Evolutionary conservation across 2,329 filamentous ascomycete species (phyloP).

Genomic region (Anisogramma anomala): DNA sequence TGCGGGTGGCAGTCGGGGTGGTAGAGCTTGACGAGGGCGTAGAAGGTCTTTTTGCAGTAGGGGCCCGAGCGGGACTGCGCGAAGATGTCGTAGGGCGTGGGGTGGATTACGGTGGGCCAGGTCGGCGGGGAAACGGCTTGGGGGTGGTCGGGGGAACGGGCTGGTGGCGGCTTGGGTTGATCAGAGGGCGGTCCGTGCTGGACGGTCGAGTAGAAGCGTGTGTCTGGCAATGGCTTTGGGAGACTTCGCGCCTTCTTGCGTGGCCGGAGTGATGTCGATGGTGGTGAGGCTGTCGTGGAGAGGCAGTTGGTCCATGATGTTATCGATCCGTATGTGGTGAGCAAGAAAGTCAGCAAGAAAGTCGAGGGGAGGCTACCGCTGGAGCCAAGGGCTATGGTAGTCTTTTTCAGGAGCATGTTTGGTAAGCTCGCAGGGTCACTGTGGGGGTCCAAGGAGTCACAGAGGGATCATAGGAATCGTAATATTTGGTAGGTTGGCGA

Average conservation of each 20-base stretch:
- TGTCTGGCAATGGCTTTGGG: slow-evolving; percentile 1
- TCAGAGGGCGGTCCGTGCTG: slow-evolving; percentile 7
- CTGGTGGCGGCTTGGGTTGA: not conserved
- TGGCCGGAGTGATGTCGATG: not conserved
- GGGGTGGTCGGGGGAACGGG: not conserved
- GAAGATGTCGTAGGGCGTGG: slow-evolving; percentile 88
- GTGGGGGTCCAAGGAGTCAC: too few species aligned
- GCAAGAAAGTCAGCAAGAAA: too few species aligned
- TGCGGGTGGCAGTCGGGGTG: slow-evolving; percentile 63
- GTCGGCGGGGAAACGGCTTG: slow-evolving; percentile 1
- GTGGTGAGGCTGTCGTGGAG: not conserved
- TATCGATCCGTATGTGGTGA: slow-evolving; percentile 15
- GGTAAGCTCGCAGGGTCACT: slow-evolving; percentile 9
- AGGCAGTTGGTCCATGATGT: slow-evolving; percentile 17
- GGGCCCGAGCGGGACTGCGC: slow-evolving; percentile 41
- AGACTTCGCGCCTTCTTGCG: not conserved
- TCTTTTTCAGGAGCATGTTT: slow-evolving; percentile 19
- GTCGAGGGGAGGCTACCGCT: slow-evolving; percentile 14
- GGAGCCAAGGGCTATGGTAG: slow-evolving; percentile 20
- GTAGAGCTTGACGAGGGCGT: slow-evolving; percentile 88
- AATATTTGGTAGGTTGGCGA: too few species aligned
- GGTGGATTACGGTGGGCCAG: slow-evolving; percentile 40
- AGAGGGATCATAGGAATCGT: too few species aligned
- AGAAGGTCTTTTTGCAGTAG: slow-evolving; percentile 78
- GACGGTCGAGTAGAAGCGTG: slow-evolving; percentile 16